These are phyloP conservation scores for Rhodotorula sp. DNA, from an alignment of 1,284 basidiomycete genomes.

Conservation along the genomic window DNA sequence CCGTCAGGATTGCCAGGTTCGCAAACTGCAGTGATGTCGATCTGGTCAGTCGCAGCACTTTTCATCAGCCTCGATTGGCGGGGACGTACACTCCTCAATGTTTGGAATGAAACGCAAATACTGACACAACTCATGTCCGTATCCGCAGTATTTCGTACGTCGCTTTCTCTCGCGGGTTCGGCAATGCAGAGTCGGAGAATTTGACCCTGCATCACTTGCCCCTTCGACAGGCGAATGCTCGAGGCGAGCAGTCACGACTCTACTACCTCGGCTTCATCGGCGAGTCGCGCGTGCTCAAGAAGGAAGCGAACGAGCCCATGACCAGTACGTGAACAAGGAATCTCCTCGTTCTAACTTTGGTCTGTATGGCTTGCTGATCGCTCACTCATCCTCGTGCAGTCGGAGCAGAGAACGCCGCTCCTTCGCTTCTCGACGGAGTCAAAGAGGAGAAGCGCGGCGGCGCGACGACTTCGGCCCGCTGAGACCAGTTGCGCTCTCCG, in stretches of 20 bases:
- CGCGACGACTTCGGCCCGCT: conserved; percentile 22
- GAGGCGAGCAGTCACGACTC: conserved; percentile 62
- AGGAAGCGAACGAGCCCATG: conserved; percentile 51
- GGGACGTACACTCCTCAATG: neutral
- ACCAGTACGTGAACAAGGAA: conserved; percentile 6
- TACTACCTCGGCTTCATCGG: conserved; percentile 81
- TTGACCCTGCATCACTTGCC: neutral
- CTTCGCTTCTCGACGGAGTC: conserved; percentile 29
- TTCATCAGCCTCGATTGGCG: neutral
- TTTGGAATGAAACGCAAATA: neutral
- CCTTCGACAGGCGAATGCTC: conserved; percentile 56
- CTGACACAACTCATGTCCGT: neutral
- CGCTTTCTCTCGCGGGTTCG: conserved; percentile 5
- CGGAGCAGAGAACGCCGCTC: conserved; percentile 34
- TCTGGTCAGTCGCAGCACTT: neutral
- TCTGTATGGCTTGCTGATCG: neutral
- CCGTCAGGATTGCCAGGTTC: conserved; percentile 69
- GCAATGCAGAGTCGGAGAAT: neutral
- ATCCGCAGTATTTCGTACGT: conserved; percentile 74
- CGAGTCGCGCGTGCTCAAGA: conserved; percentile 60
- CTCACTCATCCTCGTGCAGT: neutral
- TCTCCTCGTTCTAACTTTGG: neutral
- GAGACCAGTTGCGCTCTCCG: neutral
- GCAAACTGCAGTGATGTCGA: conserved; percentile 64
- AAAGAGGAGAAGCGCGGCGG: conserved; percentile 32